Base-by-base conservation (phyloP, 2,329 filamentous ascomycete genomes). In the Teratosphaeria destructans region DNA sequence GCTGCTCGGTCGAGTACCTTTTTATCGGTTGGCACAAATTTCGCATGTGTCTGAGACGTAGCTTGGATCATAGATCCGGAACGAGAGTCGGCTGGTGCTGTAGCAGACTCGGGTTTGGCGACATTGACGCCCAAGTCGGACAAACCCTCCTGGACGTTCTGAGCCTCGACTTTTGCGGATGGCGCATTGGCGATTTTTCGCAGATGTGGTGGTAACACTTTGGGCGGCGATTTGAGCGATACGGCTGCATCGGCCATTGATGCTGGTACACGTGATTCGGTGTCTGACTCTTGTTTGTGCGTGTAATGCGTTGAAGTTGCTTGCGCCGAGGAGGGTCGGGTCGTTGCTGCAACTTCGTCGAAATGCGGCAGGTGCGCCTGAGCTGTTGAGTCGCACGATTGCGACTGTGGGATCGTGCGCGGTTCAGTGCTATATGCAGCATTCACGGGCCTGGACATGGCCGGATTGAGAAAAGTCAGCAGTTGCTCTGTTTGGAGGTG, bases 141-240 rank as follows among this genome's bases (percentile, higher is more conserved):
- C n/a, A 66, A 59, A 55, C 61, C 65, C n/a, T 63, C 60, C 19
- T 37, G 56, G 34, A 66, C 55, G n/a, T 59, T 52, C 16, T 57
- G 35, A 54, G 27, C 27, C 32, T 4, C 26, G 32, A 14, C 53
- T 16, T 16, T 32, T 14, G 27, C 53, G 16, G 53, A 54, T 10
- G 53, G 19, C 27, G 53, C 27, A 37, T 19, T 54, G 27, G 53
- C 27, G 14, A 19, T 11, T 14, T 37, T 54, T 37, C 53, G 53
- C 53, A 54, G 16, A 54, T 54, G 53, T 23, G 53, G 53, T n/a
- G 53, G 53, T 49, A 49, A 5, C 43, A 49, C 43, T n/a, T 23
- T 49, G 1, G 6, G 16, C 10, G n/a, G 43, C 43, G 43, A 23
- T 10, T 23, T 49, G 19, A n/a, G n/a, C 19, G n/a, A 49, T 3